These are phyloP conservation scores for Suhomyces tanzawaensis DNA, from an alignment of 805 yeast genomes.

Conservation along the genomic window DNA sequence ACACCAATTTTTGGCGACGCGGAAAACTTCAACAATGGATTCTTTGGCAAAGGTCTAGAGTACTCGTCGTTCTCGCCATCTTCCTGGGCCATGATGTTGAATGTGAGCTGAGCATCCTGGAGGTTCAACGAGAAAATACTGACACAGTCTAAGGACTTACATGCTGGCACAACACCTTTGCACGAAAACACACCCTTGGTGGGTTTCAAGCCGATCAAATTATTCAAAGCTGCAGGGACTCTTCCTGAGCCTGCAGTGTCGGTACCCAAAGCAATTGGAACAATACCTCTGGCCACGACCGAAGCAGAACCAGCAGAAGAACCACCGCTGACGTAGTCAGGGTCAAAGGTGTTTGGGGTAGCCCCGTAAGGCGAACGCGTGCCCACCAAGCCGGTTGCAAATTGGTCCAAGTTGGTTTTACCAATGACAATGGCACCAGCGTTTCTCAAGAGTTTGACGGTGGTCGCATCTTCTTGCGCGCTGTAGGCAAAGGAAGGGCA, in stretches of 20 bases:
- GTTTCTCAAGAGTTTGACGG: constrained; percentile 69
- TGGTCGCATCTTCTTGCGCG: constrained; percentile 72
- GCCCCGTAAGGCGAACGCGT: constrained; percentile 93
- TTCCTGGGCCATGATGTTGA: constrained; percentile 66
- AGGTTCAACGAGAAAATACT: constrained; percentile 78
- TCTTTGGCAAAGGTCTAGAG: constrained; percentile 70
- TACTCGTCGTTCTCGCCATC: constrained; percentile 73
- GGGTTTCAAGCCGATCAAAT: constrained; percentile 89
- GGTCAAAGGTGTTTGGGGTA: constrained; percentile 75
- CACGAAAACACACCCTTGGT: constrained; percentile 85
- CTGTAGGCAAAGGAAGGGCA: constrained; percentile 79
- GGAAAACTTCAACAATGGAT: constrained; percentile 61
- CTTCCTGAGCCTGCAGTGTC: constrained; percentile 99
- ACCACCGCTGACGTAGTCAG: constrained; percentile 87
- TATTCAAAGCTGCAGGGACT: constrained; percentile 94
- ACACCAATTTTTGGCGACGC: constrained; percentile 67
- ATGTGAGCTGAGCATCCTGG: constrained; percentile 78
- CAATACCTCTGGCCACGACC: constrained; percentile 85
- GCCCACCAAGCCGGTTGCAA: constrained; percentile 97
- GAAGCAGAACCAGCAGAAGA: constrained; percentile 96
- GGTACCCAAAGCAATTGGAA: constrained; percentile 87
- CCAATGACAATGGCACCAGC: constrained; percentile 94
- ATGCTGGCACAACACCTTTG: constrained; percentile 94
- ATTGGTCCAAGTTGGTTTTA: constrained; percentile 93
- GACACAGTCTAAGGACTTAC: constrained; percentile 90